A percentile compares a stretch with the other conserved stretches of the same genome.
Conservation (phyloP, 2,329 filamentous ascomycete genomes). For the Penicillium freii region DNA sequence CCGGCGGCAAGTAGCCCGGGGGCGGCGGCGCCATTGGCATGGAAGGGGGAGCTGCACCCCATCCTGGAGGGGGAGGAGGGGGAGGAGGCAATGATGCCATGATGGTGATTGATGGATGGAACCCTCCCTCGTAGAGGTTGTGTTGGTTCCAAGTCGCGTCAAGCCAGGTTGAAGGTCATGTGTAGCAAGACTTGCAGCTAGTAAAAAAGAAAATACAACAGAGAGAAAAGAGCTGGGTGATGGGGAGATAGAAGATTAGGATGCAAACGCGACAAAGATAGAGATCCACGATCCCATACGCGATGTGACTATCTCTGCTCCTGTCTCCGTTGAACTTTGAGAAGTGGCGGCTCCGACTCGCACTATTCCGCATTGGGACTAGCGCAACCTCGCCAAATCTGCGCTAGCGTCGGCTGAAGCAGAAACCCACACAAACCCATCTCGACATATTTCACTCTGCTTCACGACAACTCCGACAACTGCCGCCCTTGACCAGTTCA, state of each 20-base stretch:
- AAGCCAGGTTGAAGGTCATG: conserved; percentile 31
- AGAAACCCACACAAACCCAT: conserved; percentile 48
- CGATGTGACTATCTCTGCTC: conserved; percentile 21
- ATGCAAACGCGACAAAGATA: conserved; percentile 15
- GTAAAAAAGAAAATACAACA: not conserved
- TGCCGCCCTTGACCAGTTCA: conserved; percentile 46
- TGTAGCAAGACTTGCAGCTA: conserved; percentile 7
- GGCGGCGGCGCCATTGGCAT: conserved; percentile 69
- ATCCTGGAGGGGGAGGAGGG: conserved; percentile 69
- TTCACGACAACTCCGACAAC: conserved; percentile 42
- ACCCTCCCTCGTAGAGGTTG: conserved; percentile 29
- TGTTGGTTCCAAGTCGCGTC: conserved; percentile 34
- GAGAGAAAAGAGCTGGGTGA: not conserved
- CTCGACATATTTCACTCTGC: conserved; percentile 42
- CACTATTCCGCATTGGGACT: conserved; percentile 40
- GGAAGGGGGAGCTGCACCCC: conserved; percentile 55
- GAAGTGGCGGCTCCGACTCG: conserved; percentile 36
- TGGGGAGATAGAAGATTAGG: conserved; percentile 5
- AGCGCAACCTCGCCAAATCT: conserved; percentile 43
- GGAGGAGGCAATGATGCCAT: conserved; percentile 64
- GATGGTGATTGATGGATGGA: conserved; percentile 28
- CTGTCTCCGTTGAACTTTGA: conserved; percentile 32
- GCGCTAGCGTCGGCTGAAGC: conserved; percentile 28
- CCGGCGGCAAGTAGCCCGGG: conserved; percentile 76
- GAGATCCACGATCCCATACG: conserved; percentile 12